Base-by-base conservation (phyloP, 2,329 filamentous ascomycete genomes). In the Neonectria magnoliae region DNA sequence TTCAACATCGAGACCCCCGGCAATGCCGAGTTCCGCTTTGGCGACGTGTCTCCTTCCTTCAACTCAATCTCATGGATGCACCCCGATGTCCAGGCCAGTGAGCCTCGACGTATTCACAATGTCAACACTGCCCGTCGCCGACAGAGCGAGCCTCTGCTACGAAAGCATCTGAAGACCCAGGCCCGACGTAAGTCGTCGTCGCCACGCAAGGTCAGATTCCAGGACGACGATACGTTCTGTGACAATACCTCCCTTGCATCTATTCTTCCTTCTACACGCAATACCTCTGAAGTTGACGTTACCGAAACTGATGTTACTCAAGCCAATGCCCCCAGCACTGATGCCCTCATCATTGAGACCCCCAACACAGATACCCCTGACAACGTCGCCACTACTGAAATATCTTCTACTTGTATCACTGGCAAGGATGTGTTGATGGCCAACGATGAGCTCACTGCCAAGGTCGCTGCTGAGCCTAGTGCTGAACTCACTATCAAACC, bases 81-180 rank as follows among this genome's bases (percentile, higher is more conserved):
- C 25, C 33, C 45, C 11, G 67, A 70, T 11, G 53, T 62, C 20
- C 60, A 71, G n/a, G 57, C 62, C 1, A 68, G 59, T 2, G 68
- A 73, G 41, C 65, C 71, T 25, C 65, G 67, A 20, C 68, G 73
- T n/a, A 71, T 71, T 22, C 64, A 65, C 57, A 69, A 67, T 27
- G 55, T 70, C 22, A 75, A 70, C 38, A 61, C 69, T 20, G 61
- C 64, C 10, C 69, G 69, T 13, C 76, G 77, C n/a, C 70, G 78
- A 36, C 76, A 71, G 33, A 80, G 78, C 48, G 78, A 80, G 61
- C 78, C 78, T 25, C 68, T 79, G 22, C 51, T 77, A n/a, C 75
- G 74, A 36, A 73, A 68, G 54, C 66, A 59, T 44, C 58, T 72
- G 4, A 68, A 71, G 55, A 61, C 62, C 5, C 71, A 67, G 54